Evolutionary conservation across 371 early-diverging fungal species (phyloP).

Genomic region (Mortierella sp.): DNA sequence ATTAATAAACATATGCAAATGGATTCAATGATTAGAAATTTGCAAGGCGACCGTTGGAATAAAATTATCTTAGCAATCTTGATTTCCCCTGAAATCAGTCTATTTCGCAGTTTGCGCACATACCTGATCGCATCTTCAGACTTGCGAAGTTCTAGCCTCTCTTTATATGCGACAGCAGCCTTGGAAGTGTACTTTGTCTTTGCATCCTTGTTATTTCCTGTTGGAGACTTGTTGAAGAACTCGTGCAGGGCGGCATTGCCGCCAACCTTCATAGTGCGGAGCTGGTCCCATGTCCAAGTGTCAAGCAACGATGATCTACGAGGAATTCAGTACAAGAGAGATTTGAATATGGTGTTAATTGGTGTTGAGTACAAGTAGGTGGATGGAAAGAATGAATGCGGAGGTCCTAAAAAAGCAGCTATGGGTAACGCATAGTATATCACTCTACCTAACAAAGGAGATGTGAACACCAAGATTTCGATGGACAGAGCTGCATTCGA

Average conservation of each 20-base stretch:
- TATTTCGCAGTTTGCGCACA: constrained; percentile 63
- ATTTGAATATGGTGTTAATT: not conserved
- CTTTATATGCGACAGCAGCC: constrained; percentile 87
- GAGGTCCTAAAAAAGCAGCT: not conserved
- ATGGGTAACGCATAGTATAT: not conserved
- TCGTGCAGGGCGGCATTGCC: constrained; percentile 86
- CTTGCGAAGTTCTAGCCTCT: constrained; percentile 78
- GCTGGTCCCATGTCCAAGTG: constrained; percentile 95
- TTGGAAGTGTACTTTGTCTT: constrained; percentile 87
- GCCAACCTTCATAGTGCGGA: constrained; percentile 93
- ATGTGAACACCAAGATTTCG: constrained; percentile 97
- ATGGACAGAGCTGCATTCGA: constrained; percentile 97
- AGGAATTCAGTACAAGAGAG: not conserved
- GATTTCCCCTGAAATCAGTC: constrained; percentile 12
- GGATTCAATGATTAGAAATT: not conserved
- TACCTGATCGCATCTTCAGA: constrained; percentile 81
- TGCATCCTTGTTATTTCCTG: constrained; percentile 73
- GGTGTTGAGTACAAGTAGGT: not conserved
- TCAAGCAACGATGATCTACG: constrained; percentile 89
- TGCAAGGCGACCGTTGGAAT: constrained; percentile 16
- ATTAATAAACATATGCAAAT: not conserved
- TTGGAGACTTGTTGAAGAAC: constrained; percentile 75
- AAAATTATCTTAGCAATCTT: constrained; percentile 22
- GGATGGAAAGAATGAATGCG: not conserved
- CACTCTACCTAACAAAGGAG: constrained; percentile 90